Conservation (phyloP, 805 yeast genomes). For the Candida arabinofermentans region DNA sequence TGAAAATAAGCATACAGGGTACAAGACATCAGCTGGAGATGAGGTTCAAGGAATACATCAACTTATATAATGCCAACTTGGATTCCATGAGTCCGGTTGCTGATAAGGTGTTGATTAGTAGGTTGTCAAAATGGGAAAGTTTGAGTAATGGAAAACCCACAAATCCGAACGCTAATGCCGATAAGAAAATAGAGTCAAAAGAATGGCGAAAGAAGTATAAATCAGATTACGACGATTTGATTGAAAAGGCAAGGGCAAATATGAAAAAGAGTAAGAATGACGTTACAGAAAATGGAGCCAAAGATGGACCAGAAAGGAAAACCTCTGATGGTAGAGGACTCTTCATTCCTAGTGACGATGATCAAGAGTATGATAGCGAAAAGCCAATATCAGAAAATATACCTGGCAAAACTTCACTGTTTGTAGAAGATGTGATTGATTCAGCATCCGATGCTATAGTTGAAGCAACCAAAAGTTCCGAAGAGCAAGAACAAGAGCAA, state of each 20-base stretch:
- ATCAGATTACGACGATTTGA: conserved; percentile 21
- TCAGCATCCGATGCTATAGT: too few relatives aligned
- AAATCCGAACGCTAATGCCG: conserved; percentile 1
- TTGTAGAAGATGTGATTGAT: too few relatives aligned
- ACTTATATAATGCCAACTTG: conserved; percentile 75
- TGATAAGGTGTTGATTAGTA: conserved; percentile 49
- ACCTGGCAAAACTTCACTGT: too few relatives aligned
- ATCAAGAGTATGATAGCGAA: too few relatives aligned
- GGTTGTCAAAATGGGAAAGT: conserved; percentile 66
- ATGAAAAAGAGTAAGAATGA: conserved; percentile 8
- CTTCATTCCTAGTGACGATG: too few relatives aligned
- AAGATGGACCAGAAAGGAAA: conserved; percentile 1
- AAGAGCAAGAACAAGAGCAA: too few relatives aligned
- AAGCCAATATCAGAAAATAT: too few relatives aligned
- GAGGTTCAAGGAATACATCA: conserved; percentile 73
- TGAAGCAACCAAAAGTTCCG: too few relatives aligned
- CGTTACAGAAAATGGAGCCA: neutral
- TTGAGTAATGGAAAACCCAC: conserved; percentile 19
- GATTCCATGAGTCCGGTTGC: conserved; percentile 66
- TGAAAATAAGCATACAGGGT: conserved; percentile 61
- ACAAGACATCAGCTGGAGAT: conserved; percentile 58
- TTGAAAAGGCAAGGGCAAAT: conserved; percentile 21
- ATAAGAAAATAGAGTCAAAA: conserved; percentile 18
- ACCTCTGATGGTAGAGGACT: neutral
- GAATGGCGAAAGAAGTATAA: conserved; percentile 24